Base-by-base conservation (phyloP, 768 basidiomycete genomes). In the Pulveroboletus ravenelii region DNA sequence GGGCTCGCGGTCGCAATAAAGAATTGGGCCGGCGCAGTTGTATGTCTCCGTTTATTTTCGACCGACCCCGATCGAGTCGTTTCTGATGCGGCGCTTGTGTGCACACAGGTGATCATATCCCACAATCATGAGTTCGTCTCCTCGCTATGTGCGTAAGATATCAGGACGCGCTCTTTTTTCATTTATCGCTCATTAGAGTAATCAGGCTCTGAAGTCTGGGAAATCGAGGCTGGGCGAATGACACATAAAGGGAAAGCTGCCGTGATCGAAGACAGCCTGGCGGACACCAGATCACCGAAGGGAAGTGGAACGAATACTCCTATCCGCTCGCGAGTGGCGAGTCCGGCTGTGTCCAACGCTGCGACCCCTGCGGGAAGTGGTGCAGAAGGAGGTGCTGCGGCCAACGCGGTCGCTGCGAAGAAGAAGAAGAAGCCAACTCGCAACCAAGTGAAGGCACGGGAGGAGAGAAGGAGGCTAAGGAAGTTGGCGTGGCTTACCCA, bases 401-500 rank as follows among this genome's bases (percentile, higher is more conserved):
- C 64, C 10, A 76, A 72, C 25, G 60, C 65, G 36, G 63, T 73
- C 35, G 63, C 27, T 41, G 47, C 74, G 45, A 85, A 75, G 71
- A 92, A 87, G 77, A 94, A 93, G 77, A 95, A 95, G 78, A 95
- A 93, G 74, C 35, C 77, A 66, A 91, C 89, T n/a, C 79, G 89
- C 42, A 93, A 93, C 70, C 89, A 95, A 67, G 23, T 86, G 55
- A 97, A 97, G 70, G 90, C 80, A 6, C 85, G 81, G 68, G 93
- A 93, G 67, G 94, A 93, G 68, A 77, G 94, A 53, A 77, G 89
- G 65, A 77, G 84, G 62, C 63, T 83, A 62, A 78, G 91, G 61
- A 91, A 92, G 73, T 65, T 93, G 52, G 73, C 79, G 49, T 95
- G 93, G 93, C 73, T 95, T 52, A 82, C 77, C 27, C 79, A 79